Evolutionary conservation across 2,329 filamentous ascomycete genomes (phyloP).

Genomic region (Sporothrix protearum): DNA sequence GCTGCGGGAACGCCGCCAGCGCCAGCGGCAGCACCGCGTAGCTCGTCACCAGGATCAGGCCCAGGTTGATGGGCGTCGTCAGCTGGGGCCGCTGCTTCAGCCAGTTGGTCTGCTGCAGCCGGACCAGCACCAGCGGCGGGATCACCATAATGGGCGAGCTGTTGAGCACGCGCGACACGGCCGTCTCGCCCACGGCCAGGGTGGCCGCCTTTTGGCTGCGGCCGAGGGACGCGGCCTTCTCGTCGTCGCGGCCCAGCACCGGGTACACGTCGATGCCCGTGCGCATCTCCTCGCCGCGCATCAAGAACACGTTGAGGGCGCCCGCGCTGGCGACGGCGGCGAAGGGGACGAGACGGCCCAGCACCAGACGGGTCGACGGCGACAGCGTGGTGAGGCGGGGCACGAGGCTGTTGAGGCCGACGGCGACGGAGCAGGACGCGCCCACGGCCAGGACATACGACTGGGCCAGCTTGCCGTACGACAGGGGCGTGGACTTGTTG

Average conservation of each 20-base stretch:
- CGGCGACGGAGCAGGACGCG: constrained; percentile 87
- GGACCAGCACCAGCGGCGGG: constrained; percentile 79
- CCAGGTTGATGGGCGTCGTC: constrained; percentile 80
- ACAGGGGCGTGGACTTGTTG: constrained; percentile 92
- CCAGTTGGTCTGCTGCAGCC: constrained; percentile 80
- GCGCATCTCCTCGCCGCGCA: constrained; percentile 94
- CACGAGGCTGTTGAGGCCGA: constrained; percentile 86
- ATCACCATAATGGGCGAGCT: constrained; percentile 96
- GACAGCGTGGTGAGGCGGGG: constrained; percentile 75
- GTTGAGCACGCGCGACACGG: constrained; percentile 85
- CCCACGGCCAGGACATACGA: constrained; percentile 90
- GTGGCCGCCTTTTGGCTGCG: constrained; percentile 85
- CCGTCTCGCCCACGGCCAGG: constrained; percentile 88
- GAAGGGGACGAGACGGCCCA: constrained; percentile 89
- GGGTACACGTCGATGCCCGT: constrained; percentile 91
- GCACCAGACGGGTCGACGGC: constrained; percentile 69
- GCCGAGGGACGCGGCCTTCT: constrained; percentile 67
- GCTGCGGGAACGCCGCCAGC: constrained; percentile 86
- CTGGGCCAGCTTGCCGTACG: constrained; percentile 73
- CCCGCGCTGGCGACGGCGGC: constrained; percentile 90
- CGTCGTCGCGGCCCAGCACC: constrained; percentile 48
- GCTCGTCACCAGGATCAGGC: constrained; percentile 79
- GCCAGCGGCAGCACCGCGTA: constrained; percentile 86
- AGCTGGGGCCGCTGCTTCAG: constrained; percentile 71
- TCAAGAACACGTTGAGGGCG: constrained; percentile 91